Base-by-base conservation (phyloP, 140 eudicot species). In the Senecio squalidus region DNA sequence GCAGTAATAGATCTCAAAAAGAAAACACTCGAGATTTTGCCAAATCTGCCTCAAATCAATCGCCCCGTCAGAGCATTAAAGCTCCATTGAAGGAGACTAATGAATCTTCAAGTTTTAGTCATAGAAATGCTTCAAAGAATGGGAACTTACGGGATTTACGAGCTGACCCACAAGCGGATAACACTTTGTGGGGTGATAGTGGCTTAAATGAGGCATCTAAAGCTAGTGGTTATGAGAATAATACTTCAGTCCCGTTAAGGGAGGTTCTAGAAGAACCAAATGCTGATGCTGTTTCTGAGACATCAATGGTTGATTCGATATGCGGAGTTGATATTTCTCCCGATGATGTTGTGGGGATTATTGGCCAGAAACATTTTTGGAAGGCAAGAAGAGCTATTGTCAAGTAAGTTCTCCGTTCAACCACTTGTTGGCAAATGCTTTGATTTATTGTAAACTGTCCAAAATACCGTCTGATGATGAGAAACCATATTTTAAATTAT, bases 281-380 rank as follows among this genome's bases (percentile, higher is more conserved):
- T 70, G 85, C 55, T 21, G 92, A 89, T 55, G 84, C 82, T 64
- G 85, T 70, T 60, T 92, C 96, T 4, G 94, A 87, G 69, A 77
- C 83, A 23, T 92, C 98, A 14, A 77, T 77, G 79, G 87, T 86
- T 53, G 98, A 86, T 67, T 69, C 82, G 14, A 53, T 76, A 59
- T 84, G 88, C 15, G 96, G 73, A 34, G 58, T 69, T 7, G 93
- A 84, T 67, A 63, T 92, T 28, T 76, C 89, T 51, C 96, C 98
- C 18, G 98, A 92, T 68, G 94, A 86, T 47, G 85, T 84, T 48
- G 96, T 92, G 5, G 89, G 86, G 48, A 59, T 86, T 60, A 81
- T 92, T 25, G 98, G 98, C 50, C 95, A 69, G 78, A 92, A 86
- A 51, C 98, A 87, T 64, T 90, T 90, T 62, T 90, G 95, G 97